A percentile compares a stretch with the other conserved stretches of the same genome.
These are phyloP conservation scores for Inga oerstediana DNA, from an alignment of 306 rosid genomes.

Conservation along the genomic window DNA sequence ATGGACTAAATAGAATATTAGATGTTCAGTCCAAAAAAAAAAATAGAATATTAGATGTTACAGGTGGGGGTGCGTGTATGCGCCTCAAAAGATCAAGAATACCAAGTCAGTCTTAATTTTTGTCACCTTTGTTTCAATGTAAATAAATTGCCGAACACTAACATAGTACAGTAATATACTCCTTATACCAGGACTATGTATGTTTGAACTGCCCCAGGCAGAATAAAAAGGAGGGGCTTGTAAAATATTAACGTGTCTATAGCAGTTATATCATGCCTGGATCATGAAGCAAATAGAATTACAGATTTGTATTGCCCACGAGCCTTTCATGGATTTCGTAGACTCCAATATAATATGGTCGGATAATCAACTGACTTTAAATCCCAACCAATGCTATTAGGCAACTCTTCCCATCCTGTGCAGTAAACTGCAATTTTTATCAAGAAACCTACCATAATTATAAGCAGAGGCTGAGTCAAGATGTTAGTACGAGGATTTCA, in stretches of 20 bases:
- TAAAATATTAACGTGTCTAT: slow-evolving; percentile 1
- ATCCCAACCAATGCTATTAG: slow-evolving; percentile 10
- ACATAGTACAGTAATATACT: background rate
- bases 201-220: slow-evolving; percentile 12
- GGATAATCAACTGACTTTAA: slow-evolving; percentile 14
- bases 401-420: background rate
- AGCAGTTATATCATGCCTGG: slow-evolving; percentile 22
- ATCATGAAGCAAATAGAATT: slow-evolving; percentile 2
- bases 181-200: background rate
- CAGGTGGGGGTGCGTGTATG: background rate
- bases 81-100: background rate
- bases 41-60: background rate
- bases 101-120: background rate
- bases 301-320: slow-evolving; percentile 10
- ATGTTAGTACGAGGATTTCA: slow-evolving; percentile 29
- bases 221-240: slow-evolving; percentile 27
- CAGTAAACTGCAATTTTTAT: slow-evolving; percentile 25
- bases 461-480: slow-evolving; percentile 29
- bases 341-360: slow-evolving; percentile 11
- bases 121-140: background rate
- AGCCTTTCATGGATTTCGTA: slow-evolving; percentile 16
- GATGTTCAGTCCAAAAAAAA: background rate
- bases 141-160: background rate
- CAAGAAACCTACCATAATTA: slow-evolving; percentile 23
- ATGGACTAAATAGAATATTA: background rate